Base-by-base conservation (phyloP, 2,329 filamentous ascomycete genomes). In the Pestalotiopsis sp. region DNA sequence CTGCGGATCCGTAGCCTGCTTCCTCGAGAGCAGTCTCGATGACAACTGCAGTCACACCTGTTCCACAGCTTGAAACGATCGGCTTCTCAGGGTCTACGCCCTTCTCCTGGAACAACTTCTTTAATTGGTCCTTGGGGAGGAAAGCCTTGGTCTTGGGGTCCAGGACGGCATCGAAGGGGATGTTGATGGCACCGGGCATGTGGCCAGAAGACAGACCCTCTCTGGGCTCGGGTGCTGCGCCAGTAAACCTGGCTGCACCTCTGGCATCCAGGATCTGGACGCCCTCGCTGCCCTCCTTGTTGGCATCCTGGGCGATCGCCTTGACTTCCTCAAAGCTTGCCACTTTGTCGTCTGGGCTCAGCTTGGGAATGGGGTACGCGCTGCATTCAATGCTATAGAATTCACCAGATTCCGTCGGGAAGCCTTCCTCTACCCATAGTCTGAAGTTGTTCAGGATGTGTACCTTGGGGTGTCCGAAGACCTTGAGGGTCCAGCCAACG, bases 391-490 rank as follows among this genome's bases (percentile, higher is more conserved):
- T 87, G 68, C 83, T 89, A 79, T 89, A 91, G 65, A 93, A 81
- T 79, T 92, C 83, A 65, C 95, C 95, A n/a, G 90, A 90, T 82
- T 97, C 94, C 0, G 91, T 92, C 0, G 94, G 93, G 72, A 91
- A 88, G 1, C 93, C 94, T 76, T 97, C 86, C 41, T 95, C 92
- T 1, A 95, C 91, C 94, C 95, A 99, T n/a, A 93, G 82, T 79
- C 91, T 93, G 83, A 98, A 99, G 83, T 99, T 99, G 83, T 99
- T 97, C 67, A 99, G 83, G 20, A 99, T 82, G 79, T 98, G 94
- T 14, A 99, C 95, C 71, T 90, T 91, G 59, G 90, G 85, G 79
- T 99, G 96, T 1, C 96, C 96, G 79, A 98, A 98, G 41, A 94
- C 90, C 76, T 90, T 90, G 72, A 99, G 84, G 1, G 95, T 99